Evolutionary conservation across 2,329 filamentous ascomycete genomes (phyloP).

Genomic region (Penicillium olsonii): DNA sequence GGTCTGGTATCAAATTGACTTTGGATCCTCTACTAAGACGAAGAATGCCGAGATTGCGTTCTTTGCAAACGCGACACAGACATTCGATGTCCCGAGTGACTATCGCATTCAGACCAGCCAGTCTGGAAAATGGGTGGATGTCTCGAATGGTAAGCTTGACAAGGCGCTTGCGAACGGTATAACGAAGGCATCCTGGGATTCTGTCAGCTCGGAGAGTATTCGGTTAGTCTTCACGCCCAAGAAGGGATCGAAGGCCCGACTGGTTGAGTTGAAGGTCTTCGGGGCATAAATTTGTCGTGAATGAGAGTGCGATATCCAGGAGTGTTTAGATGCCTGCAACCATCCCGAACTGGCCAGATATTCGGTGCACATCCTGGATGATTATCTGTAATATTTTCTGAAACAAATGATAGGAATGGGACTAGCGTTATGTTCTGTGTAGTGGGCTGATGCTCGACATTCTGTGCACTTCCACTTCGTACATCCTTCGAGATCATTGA

Average conservation of each 20-base stretch:
- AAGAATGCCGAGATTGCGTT: conserved; percentile 20
- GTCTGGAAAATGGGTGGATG: conserved; percentile 13
- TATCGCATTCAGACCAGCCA: conserved; percentile 16
- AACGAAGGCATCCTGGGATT: conserved; percentile 16
- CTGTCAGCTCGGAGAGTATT: conserved; percentile 5
- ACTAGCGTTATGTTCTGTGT: too few species aligned
- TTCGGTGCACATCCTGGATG: too few species aligned
- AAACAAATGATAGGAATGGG: too few species aligned
- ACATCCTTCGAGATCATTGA: too few species aligned
- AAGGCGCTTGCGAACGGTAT: conserved; percentile 18
- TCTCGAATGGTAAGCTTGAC: conserved; percentile 8
- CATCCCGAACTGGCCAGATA: too few species aligned
- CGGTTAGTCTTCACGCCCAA: conserved; percentile 16
- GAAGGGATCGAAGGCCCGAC: neutral
- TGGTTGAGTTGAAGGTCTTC: neutral
- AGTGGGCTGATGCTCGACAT: too few species aligned
- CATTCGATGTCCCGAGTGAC: conserved; percentile 12
- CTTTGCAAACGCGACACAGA: conserved; percentile 14
- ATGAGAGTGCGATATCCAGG: too few species aligned
- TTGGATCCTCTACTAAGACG: conserved; percentile 1
- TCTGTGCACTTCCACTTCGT: too few species aligned
- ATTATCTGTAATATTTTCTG: too few species aligned
- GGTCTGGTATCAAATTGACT: conserved; percentile 22
- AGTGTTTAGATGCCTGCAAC: too few species aligned
- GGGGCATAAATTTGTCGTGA: neutral